Evolutionary conservation across 2,329 filamentous ascomycete species (phyloP), one percentile per base, ranked within the genome.

Genomic region (Alternaria brassicae): DNA sequence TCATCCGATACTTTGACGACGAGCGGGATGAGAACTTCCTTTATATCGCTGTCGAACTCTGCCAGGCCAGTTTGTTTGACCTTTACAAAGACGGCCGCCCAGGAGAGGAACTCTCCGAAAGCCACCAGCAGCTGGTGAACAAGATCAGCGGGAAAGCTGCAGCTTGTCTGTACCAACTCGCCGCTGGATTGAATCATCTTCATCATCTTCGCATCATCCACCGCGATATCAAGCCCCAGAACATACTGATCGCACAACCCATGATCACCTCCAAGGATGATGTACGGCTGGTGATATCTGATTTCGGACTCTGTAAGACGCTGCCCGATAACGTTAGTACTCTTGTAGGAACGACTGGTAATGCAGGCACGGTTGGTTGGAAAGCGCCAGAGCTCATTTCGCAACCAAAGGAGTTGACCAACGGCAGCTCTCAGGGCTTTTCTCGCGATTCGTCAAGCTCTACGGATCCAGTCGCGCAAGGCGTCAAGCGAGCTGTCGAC

Each of bases 251-350:
- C 59, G 86, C 87, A 23, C 85, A 85, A 62, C 86, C 87, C 1
- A 86, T 87, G 58, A 88, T 89, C 81, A 88, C 85, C 66, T 88
- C 89, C 68, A 85, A 88, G 59, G 86, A 87, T 40, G 86, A 84
- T 34, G 89, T 93, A 23, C 89, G 94, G n/a, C 84, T 99, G 36
- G 86, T 99, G 4, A 97, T 99, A 34, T 98, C 95, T 0, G 95
- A 99, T 77, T 99, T 99, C 79, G 95, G 95, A 6, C 86, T 99
- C 0, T 98, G 95, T 78, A 99, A 98, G 83, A 98, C 97, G 73
- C 82, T 99, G 15, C 95, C 97, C 65, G 92, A 92, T 54, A 93
- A 93, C 6, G 93, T 97, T 74, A 97, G 93, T 56, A 98, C 94
- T 0, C 93, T 98, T 74, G 91, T 94, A 39, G 93, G 95, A 8